phyloP scores from a whole-genome alignment of 1,284 basidiomycete species.

The Stereum hirsutum region DNA sequence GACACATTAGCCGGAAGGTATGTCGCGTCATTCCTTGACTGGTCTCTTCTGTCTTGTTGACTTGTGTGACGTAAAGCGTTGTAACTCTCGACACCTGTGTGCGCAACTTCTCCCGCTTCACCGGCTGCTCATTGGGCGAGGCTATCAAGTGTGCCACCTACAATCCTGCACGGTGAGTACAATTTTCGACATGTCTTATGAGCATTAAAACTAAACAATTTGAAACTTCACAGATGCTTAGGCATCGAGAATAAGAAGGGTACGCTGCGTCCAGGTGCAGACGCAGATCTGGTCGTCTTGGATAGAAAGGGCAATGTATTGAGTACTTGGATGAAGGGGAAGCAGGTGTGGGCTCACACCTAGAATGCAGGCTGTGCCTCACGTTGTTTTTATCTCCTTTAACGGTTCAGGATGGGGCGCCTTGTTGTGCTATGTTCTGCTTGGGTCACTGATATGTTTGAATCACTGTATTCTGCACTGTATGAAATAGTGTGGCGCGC shows the following conservation, averaged over 20 bases:
- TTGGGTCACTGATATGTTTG: no score
- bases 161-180: slow-evolving; percentile 65
- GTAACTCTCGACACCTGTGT: slow-evolving; percentile 79
- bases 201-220: no score
- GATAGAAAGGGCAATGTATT: slow-evolving; percentile 60
- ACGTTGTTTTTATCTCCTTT: no score
- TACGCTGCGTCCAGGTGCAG: slow-evolving; percentile 67
- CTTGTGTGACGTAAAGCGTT: slow-evolving; percentile 35
- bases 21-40: slow-evolving; percentile 11
- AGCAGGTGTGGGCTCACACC: slow-evolving; percentile 63
- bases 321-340: slow-evolving; percentile 77
- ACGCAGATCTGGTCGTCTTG: slow-evolving; percentile 78
- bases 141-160: slow-evolving; percentile 80
- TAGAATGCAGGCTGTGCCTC: no score
- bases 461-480: no score
- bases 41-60: slow-evolving; percentile 7
- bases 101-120: slow-evolving; percentile 76
- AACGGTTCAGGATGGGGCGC: no score
- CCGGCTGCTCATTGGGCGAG: slow-evolving; percentile 73
- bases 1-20: slow-evolving; percentile 82
- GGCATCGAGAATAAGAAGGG: slow-evolving; percentile 76
- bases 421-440: no score
- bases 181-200: background rate
- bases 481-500: no score
- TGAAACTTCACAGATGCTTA: slow-evolving; percentile 41